Base-by-base conservation (phyloP, 768 basidiomycete species). In the Suillus plorans region DNA sequence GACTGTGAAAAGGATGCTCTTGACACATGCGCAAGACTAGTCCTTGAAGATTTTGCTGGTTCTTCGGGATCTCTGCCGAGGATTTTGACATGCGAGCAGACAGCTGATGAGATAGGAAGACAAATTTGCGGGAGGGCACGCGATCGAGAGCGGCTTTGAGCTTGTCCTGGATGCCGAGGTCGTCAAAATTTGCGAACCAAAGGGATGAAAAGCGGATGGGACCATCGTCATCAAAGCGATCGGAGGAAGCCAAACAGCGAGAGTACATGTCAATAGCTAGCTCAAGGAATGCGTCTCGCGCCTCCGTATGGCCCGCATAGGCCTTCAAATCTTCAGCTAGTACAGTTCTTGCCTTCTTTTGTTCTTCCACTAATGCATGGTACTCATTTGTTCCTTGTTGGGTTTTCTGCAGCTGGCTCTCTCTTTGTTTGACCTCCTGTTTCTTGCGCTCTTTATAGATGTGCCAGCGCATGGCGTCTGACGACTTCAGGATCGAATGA, bases 1-100 rank as follows among this genome's bases (percentile, higher is more conserved):
- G 78, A 68, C 86, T 90, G 73, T 99, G 97, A 78, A 94, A 99
- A 0, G 97, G 95, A 72, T 99, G 97, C 61, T 98, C 94, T 63
- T 76, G 76, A 70, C 92, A 92, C 84, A 99, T 91, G 28, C 87
- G 84, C 5, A 90, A 63, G 28, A 99, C 80, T 34, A 92, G 77
- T 2, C 70, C 76, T 60, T 89, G 86, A 6, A 99, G 81, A 64
- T 82, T 86, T 25, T 75, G 70, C 70, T 95, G 93, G 61, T 80
- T 81, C 49, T 76, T 67, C 6, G 76, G 64, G 42, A 77, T 42
- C 3, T 71, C 57, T 28, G 73, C 69, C 10, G 73, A 67, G 18
- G 80, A 64, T 52, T 79, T 84, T 14, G 89, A 85, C 37, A 99
- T 82, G 9, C 96, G 86, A n/a, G 97, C 95, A 0, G 95, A 89